phyloP scores from a whole-genome alignment of 1,284 basidiomycete genomes.

The Ganoderma meredithae region DNA sequence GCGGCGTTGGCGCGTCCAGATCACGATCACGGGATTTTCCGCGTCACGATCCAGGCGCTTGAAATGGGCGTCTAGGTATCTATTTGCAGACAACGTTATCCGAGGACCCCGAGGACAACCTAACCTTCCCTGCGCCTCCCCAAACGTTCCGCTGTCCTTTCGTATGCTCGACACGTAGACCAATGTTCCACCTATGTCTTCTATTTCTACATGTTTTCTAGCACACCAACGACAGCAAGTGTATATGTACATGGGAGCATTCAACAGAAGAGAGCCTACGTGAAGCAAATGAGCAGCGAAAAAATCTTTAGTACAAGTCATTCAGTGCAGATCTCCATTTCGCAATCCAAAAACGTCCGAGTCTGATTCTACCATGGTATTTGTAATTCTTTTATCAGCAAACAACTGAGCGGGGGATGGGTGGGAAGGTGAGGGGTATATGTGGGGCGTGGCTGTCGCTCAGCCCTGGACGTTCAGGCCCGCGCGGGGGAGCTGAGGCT shows the following conservation, averaged over 20 bases:
- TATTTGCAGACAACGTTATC: background rate
- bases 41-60: background rate
- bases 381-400: background rate
- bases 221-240: background rate
- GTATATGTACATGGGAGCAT: background rate
- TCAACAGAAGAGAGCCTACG: background rate
- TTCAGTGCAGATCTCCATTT: background rate
- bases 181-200: background rate
- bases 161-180: background rate
- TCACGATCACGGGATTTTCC: slow-evolving; percentile 6
- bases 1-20: background rate
- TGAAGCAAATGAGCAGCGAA: background rate
- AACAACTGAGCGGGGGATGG: background rate
- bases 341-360: slow-evolving; percentile 6
- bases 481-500: slow-evolving; percentile 72
- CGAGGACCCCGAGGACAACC: background rate
- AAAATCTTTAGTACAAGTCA: background rate
- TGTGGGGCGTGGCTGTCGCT: slow-evolving; percentile 24
- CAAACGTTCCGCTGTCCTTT: too few relatives aligned
- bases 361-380: background rate
- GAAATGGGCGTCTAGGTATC: background rate
- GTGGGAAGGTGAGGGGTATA: background rate
- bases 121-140: too few relatives aligned
- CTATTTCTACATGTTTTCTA: slow-evolving; percentile 19
- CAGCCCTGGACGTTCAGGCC: slow-evolving; percentile 42